Evolutionary conservation across 2,329 filamentous ascomycete species (phyloP), one percentile per base, ranked within the genome.

Genomic region (Aspergillus sp.): DNA sequence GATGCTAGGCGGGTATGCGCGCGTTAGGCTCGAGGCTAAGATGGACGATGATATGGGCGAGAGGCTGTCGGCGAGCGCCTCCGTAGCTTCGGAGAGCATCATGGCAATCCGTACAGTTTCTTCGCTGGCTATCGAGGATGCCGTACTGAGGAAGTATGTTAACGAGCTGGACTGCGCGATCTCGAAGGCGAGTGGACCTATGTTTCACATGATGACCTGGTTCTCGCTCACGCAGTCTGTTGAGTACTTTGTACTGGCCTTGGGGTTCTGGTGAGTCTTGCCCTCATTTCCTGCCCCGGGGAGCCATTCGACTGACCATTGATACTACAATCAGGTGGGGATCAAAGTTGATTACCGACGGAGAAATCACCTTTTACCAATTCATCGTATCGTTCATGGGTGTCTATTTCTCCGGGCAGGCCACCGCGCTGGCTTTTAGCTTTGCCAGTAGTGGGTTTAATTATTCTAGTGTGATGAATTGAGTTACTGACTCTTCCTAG

Each of bases 311-410:
- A 19, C 19, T 44, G 17, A 43, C 19, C n/a, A 24, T 44, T 40
- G 4, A 23, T 6, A 15, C 2, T 24, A 35, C n/a, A 2, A 23
- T 9, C 19, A 54, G 39, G 80, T 89, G 88, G 59, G 86, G 85
- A 44, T 84, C 82, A 4, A 79, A 75, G 9, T 78, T 89, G 27
- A 66, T 89, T n/a, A 75, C 77, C 1, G 71, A 68, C 19, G 75
- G 78, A 3, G 81, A 88, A 62, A 62, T 71, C 31, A 67, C 53
- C 4, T 63, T 67, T 23, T 45, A 52, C 21, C 62, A 71, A 35
- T 75, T 80, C 62, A 79, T 79, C 57, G 68, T 80, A 50, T 72
- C 77, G 24, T 80, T 78, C 59, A 69, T 77, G 59, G 75, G 73
- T 3, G 72, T 79, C 0, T 64, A 79, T 5, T 79, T 75, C 54